These are phyloP conservation scores for Colletotrichum phormii DNA, from an alignment of 2,329 filamentous ascomycete genomes.

Conservation along the genomic window DNA sequence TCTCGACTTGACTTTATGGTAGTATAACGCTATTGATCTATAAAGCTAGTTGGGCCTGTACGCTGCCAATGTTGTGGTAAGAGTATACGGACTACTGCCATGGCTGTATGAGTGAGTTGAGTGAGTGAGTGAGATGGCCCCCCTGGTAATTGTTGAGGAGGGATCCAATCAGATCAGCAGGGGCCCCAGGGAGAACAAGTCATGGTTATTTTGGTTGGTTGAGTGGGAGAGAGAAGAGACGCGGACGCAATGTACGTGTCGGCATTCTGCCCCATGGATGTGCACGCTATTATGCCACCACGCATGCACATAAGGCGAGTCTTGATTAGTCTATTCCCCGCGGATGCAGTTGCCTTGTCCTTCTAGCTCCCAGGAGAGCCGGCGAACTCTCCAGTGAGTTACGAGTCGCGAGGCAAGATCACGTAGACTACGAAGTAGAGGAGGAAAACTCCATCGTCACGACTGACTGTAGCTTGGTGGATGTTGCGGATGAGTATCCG, in stretches of 20 bases:
- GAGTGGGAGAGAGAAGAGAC: slow-evolving; percentile 2
- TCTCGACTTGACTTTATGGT: neutral
- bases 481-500: neutral
- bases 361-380: neutral
- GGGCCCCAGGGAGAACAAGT: neutral
- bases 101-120: neutral
- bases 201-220: slow-evolving; percentile 16
- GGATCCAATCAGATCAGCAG: slow-evolving; percentile 34
- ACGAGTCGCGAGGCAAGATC: neutral
- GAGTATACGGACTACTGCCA: neutral
- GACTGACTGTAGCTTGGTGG: neutral
- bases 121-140: neutral
- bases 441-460: neutral
- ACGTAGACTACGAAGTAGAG: neutral
- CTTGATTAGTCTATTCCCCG: neutral
- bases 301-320: slow-evolving; percentile 6
- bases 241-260: slow-evolving; percentile 18
- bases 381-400: neutral
- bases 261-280: slow-evolving; percentile 4
- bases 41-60: neutral
- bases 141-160: slow-evolving; percentile 29
- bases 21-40: neutral
- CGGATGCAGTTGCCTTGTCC: neutral
- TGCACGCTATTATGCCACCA: slow-evolving; percentile 20
- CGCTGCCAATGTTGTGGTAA: neutral